Conservation (phyloP, 2,329 filamentous ascomycete species). For the Chrysoporthe deuterocubensis region DNA sequence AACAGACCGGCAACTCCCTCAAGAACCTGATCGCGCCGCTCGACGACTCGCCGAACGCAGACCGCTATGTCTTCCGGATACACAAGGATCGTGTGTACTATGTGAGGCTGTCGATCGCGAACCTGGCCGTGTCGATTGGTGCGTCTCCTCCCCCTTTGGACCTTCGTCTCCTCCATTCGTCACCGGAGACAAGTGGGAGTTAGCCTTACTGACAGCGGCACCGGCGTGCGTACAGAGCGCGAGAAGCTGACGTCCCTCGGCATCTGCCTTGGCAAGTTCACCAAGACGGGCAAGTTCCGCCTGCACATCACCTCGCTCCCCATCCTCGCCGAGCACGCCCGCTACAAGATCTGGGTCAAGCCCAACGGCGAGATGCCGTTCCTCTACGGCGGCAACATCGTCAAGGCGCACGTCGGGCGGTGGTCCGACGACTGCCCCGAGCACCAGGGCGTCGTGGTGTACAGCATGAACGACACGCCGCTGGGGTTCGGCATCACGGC, state of each 20-base stretch:
- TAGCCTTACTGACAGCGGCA: background rate
- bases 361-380: slow-evolving; percentile 97
- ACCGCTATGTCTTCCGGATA: slow-evolving; percentile 85
- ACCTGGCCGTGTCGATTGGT: slow-evolving; percentile 84
- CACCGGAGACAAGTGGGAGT: background rate
- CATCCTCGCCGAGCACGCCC: slow-evolving; percentile 85
- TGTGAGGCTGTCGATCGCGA: slow-evolving; percentile 85
- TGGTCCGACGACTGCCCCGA: slow-evolving; percentile 93
- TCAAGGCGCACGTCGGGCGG: slow-evolving; percentile 72
- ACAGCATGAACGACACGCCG: slow-evolving; percentile 92
- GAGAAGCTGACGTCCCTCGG: slow-evolving; percentile 27
- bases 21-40: slow-evolving; percentile 81
- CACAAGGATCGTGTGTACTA: slow-evolving; percentile 89
- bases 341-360: slow-evolving; percentile 98
- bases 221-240: slow-evolving; percentile 14
- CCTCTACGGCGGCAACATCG: slow-evolving; percentile 87
- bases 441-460: slow-evolving; percentile 88
- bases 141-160: slow-evolving; percentile 54
- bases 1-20: slow-evolving; percentile 73
- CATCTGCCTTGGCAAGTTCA: slow-evolving; percentile 73
- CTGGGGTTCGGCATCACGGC: slow-evolving; percentile 91
- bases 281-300: slow-evolving; percentile 93
- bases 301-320: slow-evolving; percentile 88
- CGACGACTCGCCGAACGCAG: slow-evolving; percentile 67
- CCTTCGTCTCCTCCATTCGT: background rate